Evolutionary conservation across 1,284 basidiomycete species (phyloP).

Genomic region (Hypsizygus ulmarius): DNA sequence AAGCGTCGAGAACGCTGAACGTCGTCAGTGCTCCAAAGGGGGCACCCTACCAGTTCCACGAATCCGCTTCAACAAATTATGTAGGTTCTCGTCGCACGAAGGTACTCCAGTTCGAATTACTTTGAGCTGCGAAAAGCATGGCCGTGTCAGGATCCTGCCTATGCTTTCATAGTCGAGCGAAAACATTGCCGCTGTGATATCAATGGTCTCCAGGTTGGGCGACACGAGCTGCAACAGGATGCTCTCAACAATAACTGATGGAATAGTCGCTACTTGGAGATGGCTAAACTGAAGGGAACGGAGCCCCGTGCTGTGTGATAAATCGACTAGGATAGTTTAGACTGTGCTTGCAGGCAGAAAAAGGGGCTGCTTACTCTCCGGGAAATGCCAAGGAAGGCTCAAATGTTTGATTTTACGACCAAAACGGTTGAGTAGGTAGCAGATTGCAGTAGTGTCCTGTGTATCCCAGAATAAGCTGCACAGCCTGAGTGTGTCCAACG

Average conservation of each 20-base stretch:
- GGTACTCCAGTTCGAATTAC: too few species aligned
- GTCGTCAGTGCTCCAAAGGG: too few species aligned
- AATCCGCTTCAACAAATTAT: too few species aligned
- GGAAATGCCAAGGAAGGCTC: slow-evolving; percentile 22
- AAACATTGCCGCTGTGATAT: too few species aligned
- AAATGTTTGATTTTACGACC: slow-evolving; percentile 23
- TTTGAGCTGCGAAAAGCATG: too few species aligned
- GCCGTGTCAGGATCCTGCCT: too few species aligned
- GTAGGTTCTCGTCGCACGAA: too few species aligned
- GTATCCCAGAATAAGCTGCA: slow-evolving; percentile 24
- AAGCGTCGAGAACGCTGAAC: too few species aligned
- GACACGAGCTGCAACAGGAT: slow-evolving; percentile 13
- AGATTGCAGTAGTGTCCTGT: slow-evolving; percentile 20
- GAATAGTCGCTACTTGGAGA: neutral
- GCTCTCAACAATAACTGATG: slow-evolving; percentile 4
- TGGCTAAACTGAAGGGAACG: neutral
- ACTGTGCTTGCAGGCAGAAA: neutral
- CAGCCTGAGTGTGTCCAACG: slow-evolving; percentile 18
- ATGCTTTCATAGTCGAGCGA: too few species aligned
- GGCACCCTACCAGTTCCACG: too few species aligned
- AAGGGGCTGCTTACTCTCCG: slow-evolving; percentile 19
- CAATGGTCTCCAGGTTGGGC: neutral
- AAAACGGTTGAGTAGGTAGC: slow-evolving; percentile 20
- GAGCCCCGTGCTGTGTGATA: neutral
- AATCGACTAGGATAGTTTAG: neutral